Conservation (phyloP, 352 stramenopile genomes). For the Phytophthora citrophthora region DNA sequence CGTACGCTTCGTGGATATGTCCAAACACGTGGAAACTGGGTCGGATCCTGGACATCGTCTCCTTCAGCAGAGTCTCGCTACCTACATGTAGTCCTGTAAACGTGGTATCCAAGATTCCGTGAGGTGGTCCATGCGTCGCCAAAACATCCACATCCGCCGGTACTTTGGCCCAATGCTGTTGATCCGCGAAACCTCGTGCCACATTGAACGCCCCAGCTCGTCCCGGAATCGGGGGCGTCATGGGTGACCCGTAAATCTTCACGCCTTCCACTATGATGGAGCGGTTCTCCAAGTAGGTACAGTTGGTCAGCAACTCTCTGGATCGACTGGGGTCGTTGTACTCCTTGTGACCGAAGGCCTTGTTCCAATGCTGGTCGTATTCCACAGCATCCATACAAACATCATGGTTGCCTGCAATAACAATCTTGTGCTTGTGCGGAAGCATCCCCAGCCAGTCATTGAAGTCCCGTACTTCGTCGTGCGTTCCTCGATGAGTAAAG, state of each 20-base stretch:
- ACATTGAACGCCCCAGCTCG: constrained; percentile 80
- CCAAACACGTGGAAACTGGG: constrained; percentile 92
- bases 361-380: constrained; percentile 74
- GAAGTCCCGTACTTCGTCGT: constrained; percentile 76
- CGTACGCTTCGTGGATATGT: constrained; percentile 93
- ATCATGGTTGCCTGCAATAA: constrained; percentile 88
- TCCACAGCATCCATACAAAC: constrained; percentile 74
- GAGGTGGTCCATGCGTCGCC: constrained; percentile 89
- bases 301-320: constrained; percentile 67
- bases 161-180: constrained; percentile 78
- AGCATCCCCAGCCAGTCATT: constrained; percentile 79
- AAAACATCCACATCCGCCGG: constrained; percentile 86
- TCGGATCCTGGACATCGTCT: constrained; percentile 80
- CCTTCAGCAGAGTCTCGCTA: constrained; percentile 80
- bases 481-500: constrained; percentile 83
- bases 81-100: constrained; percentile 70
- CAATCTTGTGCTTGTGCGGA: constrained; percentile 79
- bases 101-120: constrained; percentile 85
- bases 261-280: constrained; percentile 71
- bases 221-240: constrained; percentile 74
- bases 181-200: constrained; percentile 57
- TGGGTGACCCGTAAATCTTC: constrained; percentile 82
- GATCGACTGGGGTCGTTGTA: constrained; percentile 71
- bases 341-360: constrained; percentile 53
- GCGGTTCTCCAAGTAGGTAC: constrained; percentile 79